Base-by-base conservation (phyloP, 2,329 filamentous ascomycete genomes). In the Stagonosporopsis rhizophila region DNA sequence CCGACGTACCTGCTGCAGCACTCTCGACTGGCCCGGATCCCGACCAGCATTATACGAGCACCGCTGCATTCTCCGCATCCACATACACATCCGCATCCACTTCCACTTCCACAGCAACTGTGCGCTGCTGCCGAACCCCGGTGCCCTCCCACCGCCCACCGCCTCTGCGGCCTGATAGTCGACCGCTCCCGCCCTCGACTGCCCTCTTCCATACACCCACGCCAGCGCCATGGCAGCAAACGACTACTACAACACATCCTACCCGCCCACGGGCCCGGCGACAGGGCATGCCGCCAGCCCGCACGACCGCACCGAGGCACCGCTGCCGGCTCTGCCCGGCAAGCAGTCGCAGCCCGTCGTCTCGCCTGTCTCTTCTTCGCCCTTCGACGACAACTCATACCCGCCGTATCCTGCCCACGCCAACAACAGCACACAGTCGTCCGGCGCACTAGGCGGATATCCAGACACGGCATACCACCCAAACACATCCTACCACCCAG, bases 191-290 rank as follows among this genome's bases (percentile, higher is more conserved):
- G 20, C 27, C 22, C 28, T 19, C 19, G 12, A 22, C 46, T 12
- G 15, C 4, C 17, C 25, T 39, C 22, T 37, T 30, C 34, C 37
- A 30, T 40, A 37, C 53, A 37, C 51, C n/a, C 50, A 42, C 41
- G 28, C 19, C 34, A 23, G 12, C 45, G 59, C 35, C 58, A 82
- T 82, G 80, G 79, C 80, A 41, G 73, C 79, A 52, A 79, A 80
- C 75, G 85, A 89, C 67, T 90, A 90, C 77, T 90, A 90, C 65
- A 63, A 56, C 62, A 80, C 68, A 17, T 77, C 71, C 17, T 77
- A 78, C 60, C 65, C 81, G 55, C 72, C 76, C 46, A 52, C 42
- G 25, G 41, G 41, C 34, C 53, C 47, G 11, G 55, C 46, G 15
- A 64, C 58, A 37, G 60, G 55, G 11, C 59, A 64, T 35, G 50